Evolutionary conservation across 1,139 yeast genomes (phyloP), one percentile per base, ranked within the genome.

Genomic region (Suhomyces bribrorum): DNA sequence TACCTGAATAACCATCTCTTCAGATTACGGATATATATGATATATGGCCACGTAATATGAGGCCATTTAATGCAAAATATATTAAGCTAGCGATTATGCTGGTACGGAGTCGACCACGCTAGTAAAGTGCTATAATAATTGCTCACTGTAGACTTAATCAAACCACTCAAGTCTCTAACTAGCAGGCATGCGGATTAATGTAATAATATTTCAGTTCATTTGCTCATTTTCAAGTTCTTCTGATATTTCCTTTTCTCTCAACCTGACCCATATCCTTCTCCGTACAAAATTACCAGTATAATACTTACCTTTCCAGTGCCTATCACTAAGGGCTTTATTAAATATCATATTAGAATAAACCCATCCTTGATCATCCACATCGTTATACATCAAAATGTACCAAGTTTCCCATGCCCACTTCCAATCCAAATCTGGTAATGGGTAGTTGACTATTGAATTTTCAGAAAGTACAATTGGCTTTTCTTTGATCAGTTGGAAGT

Each of bases 341-440:
- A 81, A 82, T 23, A 69, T 49, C 3, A 69, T 44, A 47, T 67
- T 61, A 26, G 83, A 73, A 53, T 85, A 85, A 16, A 77, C 59
- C 92, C 94, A 85, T 2, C 94, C 94, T 47, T 81, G 84, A 47
- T 83, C 88, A 55, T 85, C 94, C 12, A 83, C 76, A 50, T 84
- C 89, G 32, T 73, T 70, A 24, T 76, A 62, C 94, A 84, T 84
- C 47, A 83, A 70, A 8, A 83, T 79, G 50, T 81, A 81, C 94
- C 92, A 85, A 22, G 67, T 59, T 26, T 70, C 69, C 94, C 94
- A 85, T 17, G 63, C 56, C 94, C 94, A 85, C 40, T 61, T 59
- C 94, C 92, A 85, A 37, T 72, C 59, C 29, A 77, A 64, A 45
- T 81, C 86, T 0, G 94, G 92, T 14, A 83, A 64, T 1, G 86